These are phyloP conservation scores for Physaria fendleri DNA, from an alignment of 345 rosid species.

Conservation along the genomic window DNA sequence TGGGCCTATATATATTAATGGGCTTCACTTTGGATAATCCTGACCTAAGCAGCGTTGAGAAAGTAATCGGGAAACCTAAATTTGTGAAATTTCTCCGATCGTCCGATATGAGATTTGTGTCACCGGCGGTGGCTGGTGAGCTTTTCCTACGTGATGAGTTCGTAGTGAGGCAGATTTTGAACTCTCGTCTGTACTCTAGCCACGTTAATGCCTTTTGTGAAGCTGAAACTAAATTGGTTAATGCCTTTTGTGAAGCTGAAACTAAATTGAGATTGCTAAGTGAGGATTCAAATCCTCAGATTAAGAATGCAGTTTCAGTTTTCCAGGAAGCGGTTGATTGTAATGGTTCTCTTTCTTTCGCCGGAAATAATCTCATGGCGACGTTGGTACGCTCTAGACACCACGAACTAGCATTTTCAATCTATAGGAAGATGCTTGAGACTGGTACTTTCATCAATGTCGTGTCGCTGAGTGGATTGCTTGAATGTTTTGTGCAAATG, in stretches of 20 bases:
- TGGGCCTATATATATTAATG: neutral
- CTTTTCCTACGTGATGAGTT: constrained; percentile 1
- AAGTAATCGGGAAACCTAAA: neutral
- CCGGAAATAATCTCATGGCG: constrained; percentile 44
- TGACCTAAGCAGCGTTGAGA: neutral
- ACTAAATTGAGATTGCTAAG: constrained; percentile 33
- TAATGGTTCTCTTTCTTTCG: constrained; percentile 19
- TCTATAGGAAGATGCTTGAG: constrained; percentile 38
- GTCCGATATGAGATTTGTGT: constrained; percentile 2
- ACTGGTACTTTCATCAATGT: constrained; percentile 34
- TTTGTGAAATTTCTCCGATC: neutral
- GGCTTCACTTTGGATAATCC: neutral
- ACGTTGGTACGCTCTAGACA: constrained; percentile 47
- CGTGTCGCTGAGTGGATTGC: constrained; percentile 43
- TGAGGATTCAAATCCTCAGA: constrained; percentile 32
- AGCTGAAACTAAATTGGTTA: constrained; percentile 29
- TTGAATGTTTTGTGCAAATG: constrained; percentile 45
- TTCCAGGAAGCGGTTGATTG: constrained; percentile 38
- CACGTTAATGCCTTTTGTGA: constrained; percentile 8
- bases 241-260: constrained; percentile 27
- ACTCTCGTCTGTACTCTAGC: neutral
- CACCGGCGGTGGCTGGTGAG: constrained; percentile 14
- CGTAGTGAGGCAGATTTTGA: neutral
- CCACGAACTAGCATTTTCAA: constrained; percentile 42
- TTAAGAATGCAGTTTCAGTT: constrained; percentile 35